A percentile compares a stretch with the other conserved stretches of the same genome.
Evolutionary conservation across 352 stramenopile species (phyloP).

Genomic region (Globisporangium rhizosaccharum): DNA sequence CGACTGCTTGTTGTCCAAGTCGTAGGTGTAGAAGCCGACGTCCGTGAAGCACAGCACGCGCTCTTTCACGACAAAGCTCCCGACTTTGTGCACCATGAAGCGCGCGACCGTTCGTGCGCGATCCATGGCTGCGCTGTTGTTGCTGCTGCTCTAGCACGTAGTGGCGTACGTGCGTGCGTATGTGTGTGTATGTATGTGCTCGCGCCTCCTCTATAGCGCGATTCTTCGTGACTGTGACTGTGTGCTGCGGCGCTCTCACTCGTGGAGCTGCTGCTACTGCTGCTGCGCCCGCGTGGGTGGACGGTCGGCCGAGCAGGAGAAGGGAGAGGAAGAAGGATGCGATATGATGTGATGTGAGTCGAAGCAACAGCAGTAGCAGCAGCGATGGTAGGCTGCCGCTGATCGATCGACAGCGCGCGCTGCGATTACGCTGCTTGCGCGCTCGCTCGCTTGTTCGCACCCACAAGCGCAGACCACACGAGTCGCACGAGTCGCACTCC

Average conservation of each 20-base stretch:
- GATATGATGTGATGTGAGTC: background rate
- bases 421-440: background rate
- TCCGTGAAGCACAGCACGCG: conserved; percentile 77
- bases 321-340: background rate
- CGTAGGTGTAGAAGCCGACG: conserved; percentile 65
- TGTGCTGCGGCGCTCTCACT: background rate
- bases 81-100: conserved; percentile 84
- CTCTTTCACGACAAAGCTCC: conserved; percentile 81
- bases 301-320: background rate
- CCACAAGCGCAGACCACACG: background rate
- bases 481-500: background rate
- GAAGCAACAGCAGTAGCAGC: background rate
- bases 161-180: background rate
- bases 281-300: background rate
- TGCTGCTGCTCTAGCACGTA: background rate
- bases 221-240: background rate
- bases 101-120: conserved; percentile 56
- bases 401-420: background rate
- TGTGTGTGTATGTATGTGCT: background rate
- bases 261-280: background rate
- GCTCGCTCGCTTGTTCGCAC: background rate
- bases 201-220: background rate
- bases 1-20: conserved; percentile 59
- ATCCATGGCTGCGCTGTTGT: conserved; percentile 25
- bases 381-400: no score